A percentile compares a stretch with the other conserved stretches of the same genome.
These are phyloP conservation scores for Pichia ethanolica DNA, from an alignment of 805 yeast species.

Conservation along the genomic window DNA sequence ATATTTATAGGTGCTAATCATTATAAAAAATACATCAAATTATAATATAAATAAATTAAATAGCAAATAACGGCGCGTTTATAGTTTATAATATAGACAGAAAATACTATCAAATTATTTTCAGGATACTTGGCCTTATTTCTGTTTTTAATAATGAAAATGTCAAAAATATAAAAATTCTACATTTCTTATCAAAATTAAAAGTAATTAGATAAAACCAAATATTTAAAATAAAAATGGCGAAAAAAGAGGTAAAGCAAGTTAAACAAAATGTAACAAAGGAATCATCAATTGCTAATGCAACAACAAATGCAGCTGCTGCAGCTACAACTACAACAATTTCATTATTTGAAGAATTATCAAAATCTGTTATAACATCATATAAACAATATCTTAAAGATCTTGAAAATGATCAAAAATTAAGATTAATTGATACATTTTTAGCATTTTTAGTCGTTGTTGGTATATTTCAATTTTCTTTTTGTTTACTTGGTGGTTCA, in stretches of 20 bases:
- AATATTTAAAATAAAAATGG: background rate
- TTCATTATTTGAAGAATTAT: constrained; percentile 3
- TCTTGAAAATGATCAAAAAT: constrained; percentile 30
- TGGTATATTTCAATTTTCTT: constrained; percentile 73
- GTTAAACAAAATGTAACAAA: background rate
- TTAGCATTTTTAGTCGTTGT: constrained; percentile 64
- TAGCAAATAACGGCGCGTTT: too few relatives aligned
- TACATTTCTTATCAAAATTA: too few relatives aligned
- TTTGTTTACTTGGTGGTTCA: constrained; percentile 70
- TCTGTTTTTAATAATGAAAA: too few relatives aligned
- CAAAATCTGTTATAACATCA: constrained; percentile 5
- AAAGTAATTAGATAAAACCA: too few relatives aligned
- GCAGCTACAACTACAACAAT: background rate
- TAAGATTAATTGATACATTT: constrained; percentile 70
- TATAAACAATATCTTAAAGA: constrained; percentile 14
- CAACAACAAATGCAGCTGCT: background rate
- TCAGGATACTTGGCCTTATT: too few relatives aligned
- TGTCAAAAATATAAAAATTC: too few relatives aligned
- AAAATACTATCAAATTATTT: too few relatives aligned
- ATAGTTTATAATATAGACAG: too few relatives aligned
- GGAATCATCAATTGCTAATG: background rate
- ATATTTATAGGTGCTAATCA: too few relatives aligned
- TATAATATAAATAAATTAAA: too few relatives aligned
- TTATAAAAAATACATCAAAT: too few relatives aligned
- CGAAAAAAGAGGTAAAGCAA: constrained; percentile 1